A percentile compares a stretch with the other conserved stretches of the same genome.
Conservation (phyloP, 441 rosid species). For the Eutrema salsugineum region DNA sequence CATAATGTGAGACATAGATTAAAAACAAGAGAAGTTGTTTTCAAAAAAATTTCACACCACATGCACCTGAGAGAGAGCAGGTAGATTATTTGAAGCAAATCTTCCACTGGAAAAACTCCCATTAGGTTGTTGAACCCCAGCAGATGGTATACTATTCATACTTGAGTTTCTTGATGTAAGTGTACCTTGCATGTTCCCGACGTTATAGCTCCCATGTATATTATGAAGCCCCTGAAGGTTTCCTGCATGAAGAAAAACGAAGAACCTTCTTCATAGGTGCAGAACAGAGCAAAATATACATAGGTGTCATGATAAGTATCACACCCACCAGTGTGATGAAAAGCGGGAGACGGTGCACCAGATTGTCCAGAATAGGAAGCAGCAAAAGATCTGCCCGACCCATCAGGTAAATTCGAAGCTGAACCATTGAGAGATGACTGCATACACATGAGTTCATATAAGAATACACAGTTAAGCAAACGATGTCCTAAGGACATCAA, state of each 20-base stretch:
- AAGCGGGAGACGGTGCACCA: constrained; percentile 83
- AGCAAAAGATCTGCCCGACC: constrained; percentile 70
- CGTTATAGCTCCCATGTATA: constrained; percentile 86
- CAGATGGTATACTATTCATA: constrained; percentile 67
- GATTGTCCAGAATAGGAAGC: constrained; percentile 92
- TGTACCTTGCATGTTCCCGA: constrained; percentile 83
- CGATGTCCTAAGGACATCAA: background rate
- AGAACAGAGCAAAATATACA: constrained; percentile 13
- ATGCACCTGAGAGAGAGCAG: constrained; percentile 89
- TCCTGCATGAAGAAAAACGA: constrained; percentile 43
- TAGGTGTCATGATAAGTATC: constrained; percentile 19
- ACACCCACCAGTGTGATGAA: constrained; percentile 70
- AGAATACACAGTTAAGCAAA: background rate
- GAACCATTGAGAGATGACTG: constrained; percentile 94
- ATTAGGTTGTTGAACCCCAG: constrained; percentile 86
- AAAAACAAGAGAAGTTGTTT: background rate
- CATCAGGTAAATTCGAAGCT: constrained; percentile 85
- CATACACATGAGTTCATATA: constrained; percentile 5
- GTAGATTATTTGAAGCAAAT: constrained; percentile 79
- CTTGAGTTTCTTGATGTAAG: constrained; percentile 85
- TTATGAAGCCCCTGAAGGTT: constrained; percentile 86
- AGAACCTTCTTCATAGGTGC: constrained; percentile 5
- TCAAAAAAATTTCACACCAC: background rate
- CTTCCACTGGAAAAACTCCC: constrained; percentile 87
- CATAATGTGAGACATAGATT: background rate